phyloP scores from a whole-genome alignment of 768 basidiomycete species.

The Exidia glandulosa region DNA sequence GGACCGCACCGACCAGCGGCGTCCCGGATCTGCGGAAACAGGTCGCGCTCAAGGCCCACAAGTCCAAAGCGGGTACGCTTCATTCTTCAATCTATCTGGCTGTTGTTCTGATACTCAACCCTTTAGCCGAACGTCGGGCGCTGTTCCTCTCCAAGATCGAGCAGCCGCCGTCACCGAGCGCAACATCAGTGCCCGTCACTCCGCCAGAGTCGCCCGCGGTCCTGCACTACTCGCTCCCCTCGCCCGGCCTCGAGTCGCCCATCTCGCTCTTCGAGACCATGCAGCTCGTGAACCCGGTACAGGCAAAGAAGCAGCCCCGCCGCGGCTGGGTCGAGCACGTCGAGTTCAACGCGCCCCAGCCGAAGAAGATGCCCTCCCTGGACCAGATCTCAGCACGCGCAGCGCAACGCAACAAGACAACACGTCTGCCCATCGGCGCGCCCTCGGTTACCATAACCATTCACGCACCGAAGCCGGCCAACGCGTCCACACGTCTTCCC shows the following conservation, averaged over 20 bases:
- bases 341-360: constrained; percentile 30
- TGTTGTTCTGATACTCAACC: constrained; percentile 2
- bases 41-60: constrained; percentile 60
- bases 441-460: too few species aligned
- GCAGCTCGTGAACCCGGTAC: constrained; percentile 12
- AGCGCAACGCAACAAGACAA: constrained; percentile 3
- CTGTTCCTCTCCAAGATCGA: constrained; percentile 64
- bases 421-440: constrained; percentile 24
- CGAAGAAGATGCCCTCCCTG: constrained; percentile 45
- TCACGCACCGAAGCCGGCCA: constrained; percentile 20
- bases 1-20: constrained; percentile 25
- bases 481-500: constrained; percentile 15
- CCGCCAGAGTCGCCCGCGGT: constrained; percentile 61
- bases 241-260: constrained; percentile 55
- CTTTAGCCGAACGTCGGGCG: constrained; percentile 57
- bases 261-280: constrained; percentile 45
- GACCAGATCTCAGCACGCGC: constrained; percentile 50
- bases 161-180: constrained; percentile 53
- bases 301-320: constrained; percentile 21
- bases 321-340: constrained; percentile 55
- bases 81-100: constrained; percentile 2
- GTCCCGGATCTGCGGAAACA: constrained; percentile 58
- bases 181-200: constrained; percentile 46
- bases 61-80: constrained; percentile 58
- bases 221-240: constrained; percentile 59